Base-by-base conservation (phyloP, 495 filamentous ascomycete species). In the Staphylotrichum tortipilum region DNA sequence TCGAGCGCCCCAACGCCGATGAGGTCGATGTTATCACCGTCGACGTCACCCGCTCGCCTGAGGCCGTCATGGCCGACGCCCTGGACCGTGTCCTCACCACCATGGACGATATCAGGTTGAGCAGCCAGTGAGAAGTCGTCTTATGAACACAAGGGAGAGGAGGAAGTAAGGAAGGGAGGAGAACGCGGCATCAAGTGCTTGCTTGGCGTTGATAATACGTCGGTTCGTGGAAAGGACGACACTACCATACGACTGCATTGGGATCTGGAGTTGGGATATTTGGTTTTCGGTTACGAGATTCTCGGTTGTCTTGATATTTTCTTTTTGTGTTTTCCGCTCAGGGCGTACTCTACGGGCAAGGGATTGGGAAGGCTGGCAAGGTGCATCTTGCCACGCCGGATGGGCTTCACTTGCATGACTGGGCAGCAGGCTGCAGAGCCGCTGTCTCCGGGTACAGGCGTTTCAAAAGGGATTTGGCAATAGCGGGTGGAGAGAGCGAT, bases 11-110 rank as follows among this genome's bases (percentile, higher is more conserved):
- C 0, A 77, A 73, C 38, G 58, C 73, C 49, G 80, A 81, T 29
- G 94, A 99, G 71, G 78, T 75, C 58, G 92, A 98, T 68, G 86
- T 89, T 50, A 76, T 95, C 42, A 81, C 78, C 39, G 75, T 98
- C 37, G 85, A 95, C 68, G 90, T 92, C 33, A 78, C 78, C 53
- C 80, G 74, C 1, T 66, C 78, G 10, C 65, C 76, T 50, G 78
- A 78, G 19, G 74, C 80, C 39, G 88, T 97, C 29, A 76, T 85
- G 70, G 68, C 69, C 15, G 74, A 81, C 40, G 81, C 86, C 4
- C 60, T 84, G 21, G 66, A 75, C 34, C 72, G 77, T 54, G 83
- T 67, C 14, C 47, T 70, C 14, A 36, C 62, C 48, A 69, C 67
- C 29, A 72, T 75, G 53, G 52, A 63, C 37, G 56, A 60, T 23